Evolutionary conservation across 169 alveolate genomes (phyloP).

Genomic region (Plasmodium gaboni): DNA sequence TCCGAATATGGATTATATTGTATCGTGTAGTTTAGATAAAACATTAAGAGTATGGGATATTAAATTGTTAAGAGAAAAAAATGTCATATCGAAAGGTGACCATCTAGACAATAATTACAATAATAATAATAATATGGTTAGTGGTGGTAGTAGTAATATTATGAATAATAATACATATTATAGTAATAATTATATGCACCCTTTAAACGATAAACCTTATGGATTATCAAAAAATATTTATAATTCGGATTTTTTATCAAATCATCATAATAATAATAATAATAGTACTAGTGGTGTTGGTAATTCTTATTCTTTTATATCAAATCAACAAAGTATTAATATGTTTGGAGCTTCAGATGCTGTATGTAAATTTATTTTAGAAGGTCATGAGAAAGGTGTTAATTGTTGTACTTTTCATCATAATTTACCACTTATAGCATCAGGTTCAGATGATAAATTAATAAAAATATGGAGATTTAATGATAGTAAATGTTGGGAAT

Average conservation of each 20-base stretch:
- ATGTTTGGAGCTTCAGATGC: slow-evolving; percentile 79
- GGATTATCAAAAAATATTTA: slow-evolving; percentile 19
- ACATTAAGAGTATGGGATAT: slow-evolving; percentile 97
- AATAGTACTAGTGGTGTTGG: background rate
- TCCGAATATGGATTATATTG: slow-evolving; percentile 93
- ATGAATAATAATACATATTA: background rate
- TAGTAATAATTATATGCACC: too few species aligned
- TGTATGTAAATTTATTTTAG: slow-evolving; percentile 91
- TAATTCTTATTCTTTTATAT: slow-evolving; percentile 15
- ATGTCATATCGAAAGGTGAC: slow-evolving; percentile 79
- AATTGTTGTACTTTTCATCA: slow-evolving; percentile 97
- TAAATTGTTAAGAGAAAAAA: slow-evolving; percentile 93
- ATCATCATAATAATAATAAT: too few species aligned
- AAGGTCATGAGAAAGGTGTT: slow-evolving; percentile 97
- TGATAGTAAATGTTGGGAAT: slow-evolving; percentile 94
- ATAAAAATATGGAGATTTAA: slow-evolving; percentile 95
- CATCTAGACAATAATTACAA: background rate
- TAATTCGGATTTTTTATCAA: slow-evolving; percentile 15
- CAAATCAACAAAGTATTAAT: slow-evolving; percentile 25
- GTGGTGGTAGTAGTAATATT: too few species aligned
- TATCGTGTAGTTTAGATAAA: slow-evolving; percentile 95
- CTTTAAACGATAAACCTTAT: slow-evolving; percentile 40
- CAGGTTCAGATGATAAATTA: slow-evolving; percentile 96
- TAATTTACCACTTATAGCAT: slow-evolving; percentile 90
- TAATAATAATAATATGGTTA: background rate